Evolutionary conservation across 805 yeast genomes (phyloP), one percentile per base, ranked within the genome.

Genomic region (Spathaspora gorwiae): DNA sequence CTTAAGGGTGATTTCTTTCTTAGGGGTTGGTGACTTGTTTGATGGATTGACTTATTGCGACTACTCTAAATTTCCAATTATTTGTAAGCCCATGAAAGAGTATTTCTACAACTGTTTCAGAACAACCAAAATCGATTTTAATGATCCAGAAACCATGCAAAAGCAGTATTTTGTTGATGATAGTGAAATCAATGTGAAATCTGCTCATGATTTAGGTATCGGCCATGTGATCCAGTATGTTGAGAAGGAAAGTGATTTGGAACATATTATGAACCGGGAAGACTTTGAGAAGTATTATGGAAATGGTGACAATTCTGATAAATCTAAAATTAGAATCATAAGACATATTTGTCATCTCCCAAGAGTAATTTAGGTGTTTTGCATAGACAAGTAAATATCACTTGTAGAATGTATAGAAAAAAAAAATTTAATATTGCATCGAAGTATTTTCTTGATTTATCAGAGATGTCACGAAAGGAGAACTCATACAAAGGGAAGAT

Each of bases 21-120:
- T 92, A 40, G 97, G 97, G 1, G 62, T 92, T 27, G 97, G 92
- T n/a, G 97, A 90, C 61, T 60, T 89, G 44, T 90, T 94, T 60
- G 98, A 92, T 53, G 99, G 99, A 0, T 75, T 94, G 53, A 89
- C 97, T 1, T 92, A 71, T 65, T 94, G 99, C 67, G 95, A 94
- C 66, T 94, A 94, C 60, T 70, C 80, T 40, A 57, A 70, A 42
- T 81, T 79, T 45, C 83, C 85, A 6, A 73, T 92, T 47, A 67
- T 84, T 30, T 94, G 98, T 68, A 92, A 92, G 66, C 99, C 99
- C n/a, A 87, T 87, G 81, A 67, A 72, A 14, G 72, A 66, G 44
- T 81, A 83, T 55, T 92, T 83, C 59, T 74, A 77, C 33, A 76
- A 72, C 45, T 87, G 86, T n/a, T 72, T 88, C 65, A 47, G 57